These are phyloP conservation scores for Malus fusca DNA, from an alignment of 306 rosid genomes.

Conservation along the genomic window DNA sequence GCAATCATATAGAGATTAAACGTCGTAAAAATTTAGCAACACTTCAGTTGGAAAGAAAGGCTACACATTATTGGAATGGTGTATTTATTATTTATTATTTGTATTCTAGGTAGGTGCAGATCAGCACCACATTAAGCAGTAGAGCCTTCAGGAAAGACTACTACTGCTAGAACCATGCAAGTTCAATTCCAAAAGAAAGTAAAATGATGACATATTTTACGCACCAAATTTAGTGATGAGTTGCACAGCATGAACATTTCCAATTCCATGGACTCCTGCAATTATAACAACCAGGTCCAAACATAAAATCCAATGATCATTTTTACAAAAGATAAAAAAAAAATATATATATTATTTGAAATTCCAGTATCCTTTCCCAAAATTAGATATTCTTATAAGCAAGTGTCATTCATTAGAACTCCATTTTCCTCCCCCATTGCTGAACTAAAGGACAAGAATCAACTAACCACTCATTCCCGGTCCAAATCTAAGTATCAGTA, in stretches of 20 bases:
- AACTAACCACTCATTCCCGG: not conserved
- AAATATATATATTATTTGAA: too few relatives aligned
- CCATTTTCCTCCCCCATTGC: not conserved
- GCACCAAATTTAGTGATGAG: constrained; percentile 69
- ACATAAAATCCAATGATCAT: not conserved
- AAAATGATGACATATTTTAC: not conserved
- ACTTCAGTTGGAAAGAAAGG: not conserved
- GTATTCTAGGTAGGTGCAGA: not conserved
- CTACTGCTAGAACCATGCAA: not conserved
- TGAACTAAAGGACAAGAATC: too few relatives aligned
- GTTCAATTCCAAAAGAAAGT: not conserved
- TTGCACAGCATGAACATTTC: constrained; percentile 82
- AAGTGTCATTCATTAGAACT: not conserved
- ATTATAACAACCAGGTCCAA: constrained; percentile 5
- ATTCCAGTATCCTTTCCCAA: not conserved
- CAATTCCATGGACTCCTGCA: constrained; percentile 92
- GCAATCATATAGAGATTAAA: not conserved
- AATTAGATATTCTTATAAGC: not conserved
- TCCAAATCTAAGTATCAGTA: not conserved
- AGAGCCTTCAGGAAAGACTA: not conserved
- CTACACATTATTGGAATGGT: not conserved
- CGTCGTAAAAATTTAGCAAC: not conserved
- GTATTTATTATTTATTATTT: not conserved
- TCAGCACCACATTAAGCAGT: not conserved
- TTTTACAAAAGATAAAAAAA: not conserved